phyloP scores from a whole-genome alignment of 805 yeast species.

The Nakazawaea ambrosiae region DNA sequence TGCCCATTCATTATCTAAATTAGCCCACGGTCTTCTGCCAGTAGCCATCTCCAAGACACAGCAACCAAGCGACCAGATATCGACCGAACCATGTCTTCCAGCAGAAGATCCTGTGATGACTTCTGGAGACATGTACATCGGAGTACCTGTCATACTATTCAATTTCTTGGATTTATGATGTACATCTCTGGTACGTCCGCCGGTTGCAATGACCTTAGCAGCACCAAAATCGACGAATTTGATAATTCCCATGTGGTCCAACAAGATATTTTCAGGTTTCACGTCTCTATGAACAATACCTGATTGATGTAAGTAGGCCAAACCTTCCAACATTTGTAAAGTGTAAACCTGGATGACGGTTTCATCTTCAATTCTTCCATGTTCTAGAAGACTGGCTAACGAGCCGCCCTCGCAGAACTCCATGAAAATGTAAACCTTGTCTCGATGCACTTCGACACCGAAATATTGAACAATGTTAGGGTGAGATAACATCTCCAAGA shows the following conservation, averaged over 20 bases:
- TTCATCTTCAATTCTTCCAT: conserved; percentile 94
- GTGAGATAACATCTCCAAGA: conserved; percentile 87
- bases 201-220: conserved; percentile 78
- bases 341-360: conserved; percentile 86
- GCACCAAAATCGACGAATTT: conserved; percentile 98
- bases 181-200: conserved; percentile 25
- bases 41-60: conserved; percentile 95
- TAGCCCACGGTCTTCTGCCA: conserved; percentile 95
- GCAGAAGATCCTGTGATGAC: conserved; percentile 71
- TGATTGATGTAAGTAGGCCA: conserved; percentile 88
- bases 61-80: conserved; percentile 97
- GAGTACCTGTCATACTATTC: conserved; percentile 78
- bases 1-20: conserved; percentile 95
- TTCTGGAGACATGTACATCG: conserved; percentile 99
- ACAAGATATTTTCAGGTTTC: conserved; percentile 87
- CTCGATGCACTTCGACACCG: conserved; percentile 97
- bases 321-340: conserved; percentile 87
- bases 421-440: conserved; percentile 92
- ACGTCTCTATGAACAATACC: conserved; percentile 97
- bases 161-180: conserved; percentile 19
- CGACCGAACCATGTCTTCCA: conserved; percentile 61
- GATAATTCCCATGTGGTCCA: conserved; percentile 88
- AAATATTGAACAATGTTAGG: conserved; percentile 95
- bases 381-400: conserved; percentile 73
- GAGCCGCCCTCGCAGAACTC: conserved; percentile 97